Evolutionary conservation across 768 basidiomycete species (phyloP).

Genomic region (Naganishia kalamii): DNA sequence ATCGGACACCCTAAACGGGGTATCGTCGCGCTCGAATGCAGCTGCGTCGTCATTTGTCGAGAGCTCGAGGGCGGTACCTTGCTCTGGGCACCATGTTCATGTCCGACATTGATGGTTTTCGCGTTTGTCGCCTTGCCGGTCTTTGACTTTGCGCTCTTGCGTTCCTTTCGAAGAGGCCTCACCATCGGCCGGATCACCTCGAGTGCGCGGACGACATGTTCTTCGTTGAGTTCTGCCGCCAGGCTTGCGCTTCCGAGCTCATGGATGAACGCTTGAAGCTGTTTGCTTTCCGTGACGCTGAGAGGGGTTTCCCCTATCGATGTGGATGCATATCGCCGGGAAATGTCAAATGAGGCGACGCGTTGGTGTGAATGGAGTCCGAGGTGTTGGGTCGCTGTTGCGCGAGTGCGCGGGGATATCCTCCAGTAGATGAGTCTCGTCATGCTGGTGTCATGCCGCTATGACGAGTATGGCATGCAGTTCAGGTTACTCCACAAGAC

Average conservation of each 20-base stretch:
- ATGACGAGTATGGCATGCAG: no score
- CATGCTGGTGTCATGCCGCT: no score
- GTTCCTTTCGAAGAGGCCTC: not conserved
- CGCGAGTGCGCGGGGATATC: no score
- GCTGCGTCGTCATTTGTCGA: not conserved
- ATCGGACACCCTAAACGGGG: constrained; percentile 3
- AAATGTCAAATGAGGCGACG: not conserved
- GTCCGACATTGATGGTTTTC: not conserved
- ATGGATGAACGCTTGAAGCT: not conserved
- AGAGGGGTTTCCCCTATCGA: not conserved
- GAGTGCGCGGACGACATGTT: not conserved
- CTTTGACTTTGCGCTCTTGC: not conserved
- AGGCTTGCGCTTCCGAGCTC: not conserved
- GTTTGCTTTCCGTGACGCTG: not conserved
- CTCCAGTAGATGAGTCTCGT: no score
- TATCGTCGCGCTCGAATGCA: not conserved
- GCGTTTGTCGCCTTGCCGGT: not conserved
- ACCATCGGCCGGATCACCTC: constrained; percentile 11
- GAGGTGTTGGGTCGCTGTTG: no score
- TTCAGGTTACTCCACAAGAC: no score
- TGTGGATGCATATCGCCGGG: not conserved
- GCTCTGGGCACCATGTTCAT: not conserved
- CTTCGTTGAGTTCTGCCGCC: not conserved
- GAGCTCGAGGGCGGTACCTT: not conserved
- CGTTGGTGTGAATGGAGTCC: not conserved